Conservation (phyloP, 768 basidiomycete genomes). For the Russula dissimulans region DNA sequence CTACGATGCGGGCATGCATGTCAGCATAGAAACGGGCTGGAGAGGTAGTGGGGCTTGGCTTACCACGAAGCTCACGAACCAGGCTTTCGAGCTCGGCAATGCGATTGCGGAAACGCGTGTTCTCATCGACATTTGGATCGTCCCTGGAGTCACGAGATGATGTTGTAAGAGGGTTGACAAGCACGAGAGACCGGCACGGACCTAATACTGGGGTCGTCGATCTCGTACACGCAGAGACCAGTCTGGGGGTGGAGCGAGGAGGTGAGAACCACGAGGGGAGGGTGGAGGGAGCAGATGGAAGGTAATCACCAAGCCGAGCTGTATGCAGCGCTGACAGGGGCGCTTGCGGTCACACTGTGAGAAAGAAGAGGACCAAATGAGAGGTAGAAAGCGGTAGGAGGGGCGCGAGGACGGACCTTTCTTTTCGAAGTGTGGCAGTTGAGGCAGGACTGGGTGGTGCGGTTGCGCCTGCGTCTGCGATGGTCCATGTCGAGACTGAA, state of each 20-base stretch:
- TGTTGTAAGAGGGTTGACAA: not conserved
- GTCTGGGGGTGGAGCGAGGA: conserved; percentile 40
- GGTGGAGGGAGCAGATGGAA: not conserved
- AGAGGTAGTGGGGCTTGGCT: conserved; percentile 9
- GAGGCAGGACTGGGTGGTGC: conserved; percentile 79
- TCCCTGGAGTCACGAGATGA: conserved; percentile 40
- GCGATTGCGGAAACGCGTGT: conserved; percentile 71
- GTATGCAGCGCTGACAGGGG: conserved; percentile 85
- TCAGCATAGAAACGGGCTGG: not conserved
- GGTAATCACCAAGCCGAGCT: conserved; percentile 63
- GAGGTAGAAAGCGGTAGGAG: conserved; percentile 5
- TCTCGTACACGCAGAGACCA: conserved; percentile 90
- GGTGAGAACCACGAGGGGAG: conserved; percentile 3
- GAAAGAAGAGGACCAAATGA: conserved; percentile 7
- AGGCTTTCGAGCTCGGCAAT: conserved; percentile 91
- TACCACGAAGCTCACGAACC: conserved; percentile 80
- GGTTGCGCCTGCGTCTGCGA: conserved; percentile 79
- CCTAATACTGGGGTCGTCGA: conserved; percentile 81
- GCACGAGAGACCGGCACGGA: conserved; percentile 27
- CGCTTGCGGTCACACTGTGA: conserved; percentile 82
- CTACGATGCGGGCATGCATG: conserved; percentile 29
- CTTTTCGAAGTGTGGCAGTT: conserved; percentile 93
- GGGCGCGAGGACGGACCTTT: conserved; percentile 45
- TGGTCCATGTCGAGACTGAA: conserved; percentile 65
- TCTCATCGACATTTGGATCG: conserved; percentile 82